Percentiles rank a stretch among this genome's conserved stretches.
phyloP scores from a whole-genome alignment of 2,329 filamentous ascomycete genomes.

The Colletotrichum viniferum region DNA sequence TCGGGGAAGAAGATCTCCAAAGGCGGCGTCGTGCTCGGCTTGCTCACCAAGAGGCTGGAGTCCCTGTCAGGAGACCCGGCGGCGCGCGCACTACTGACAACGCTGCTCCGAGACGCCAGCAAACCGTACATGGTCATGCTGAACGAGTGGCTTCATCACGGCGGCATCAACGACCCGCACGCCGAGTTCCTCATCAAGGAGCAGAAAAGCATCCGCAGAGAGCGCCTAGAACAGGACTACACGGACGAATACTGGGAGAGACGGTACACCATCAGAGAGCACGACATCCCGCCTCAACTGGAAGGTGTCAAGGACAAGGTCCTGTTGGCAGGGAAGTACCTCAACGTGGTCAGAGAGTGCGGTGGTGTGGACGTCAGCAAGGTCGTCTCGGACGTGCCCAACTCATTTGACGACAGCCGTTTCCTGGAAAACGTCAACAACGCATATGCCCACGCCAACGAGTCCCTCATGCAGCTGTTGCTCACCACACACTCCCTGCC shows the following conservation, averaged over 20 bases:
- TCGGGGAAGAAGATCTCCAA: conserved; percentile 92
- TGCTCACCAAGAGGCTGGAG: conserved; percentile 84
- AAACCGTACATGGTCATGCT: conserved; percentile 97
- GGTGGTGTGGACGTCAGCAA: conserved; percentile 94
- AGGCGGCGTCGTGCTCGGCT: conserved; percentile 90
- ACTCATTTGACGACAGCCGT: conserved; percentile 86
- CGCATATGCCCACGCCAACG: conserved; percentile 94
- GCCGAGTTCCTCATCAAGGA: conserved; percentile 94
- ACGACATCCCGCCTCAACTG: conserved; percentile 89
- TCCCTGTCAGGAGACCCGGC: conserved; percentile 94
- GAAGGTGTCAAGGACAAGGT: conserved; percentile 93
- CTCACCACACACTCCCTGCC: conserved; percentile 92
- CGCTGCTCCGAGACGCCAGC: conserved; percentile 84
- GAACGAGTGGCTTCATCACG: conserved; percentile 98
- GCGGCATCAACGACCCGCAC: conserved; percentile 92
- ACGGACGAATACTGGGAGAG: conserved; percentile 99
- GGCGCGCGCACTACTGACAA: conserved; percentile 80
- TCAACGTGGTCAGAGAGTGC: conserved; percentile 97
- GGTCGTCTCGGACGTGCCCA: conserved; percentile 84
- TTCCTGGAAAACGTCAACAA: conserved; percentile 96
- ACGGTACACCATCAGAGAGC: conserved; percentile 90
- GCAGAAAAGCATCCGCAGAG: conserved; percentile 91
- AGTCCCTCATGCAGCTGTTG: conserved; percentile 87
- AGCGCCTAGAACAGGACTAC: conserved; percentile 92
- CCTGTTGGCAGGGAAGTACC: conserved; percentile 91